Base-by-base conservation (phyloP, 495 filamentous ascomycete species). In the Xanthoparmelia taractica region DNA sequence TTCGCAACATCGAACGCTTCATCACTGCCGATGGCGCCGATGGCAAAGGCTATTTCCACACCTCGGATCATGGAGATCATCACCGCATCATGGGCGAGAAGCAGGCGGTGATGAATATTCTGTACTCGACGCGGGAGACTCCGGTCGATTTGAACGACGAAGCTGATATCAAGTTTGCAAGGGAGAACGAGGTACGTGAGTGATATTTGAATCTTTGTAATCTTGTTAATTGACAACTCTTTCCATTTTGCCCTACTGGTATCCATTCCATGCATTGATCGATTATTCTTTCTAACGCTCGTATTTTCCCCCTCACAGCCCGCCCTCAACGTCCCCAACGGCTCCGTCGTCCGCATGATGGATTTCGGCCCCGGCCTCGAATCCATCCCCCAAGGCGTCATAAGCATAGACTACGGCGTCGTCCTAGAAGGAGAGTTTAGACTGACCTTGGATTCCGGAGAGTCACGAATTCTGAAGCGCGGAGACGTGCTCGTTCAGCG, bases 381-480 rank as follows among this genome's bases (percentile, higher is more conserved):
- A 37, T 54, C 45, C 15, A 40, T 25, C 23, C 36, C 43, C 80
- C 89, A 91, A 63, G 79, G 87, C 1, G 90, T 89, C 6, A 78
- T 84, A 68, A 85, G 80, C 31, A 72, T 92, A 8, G 89, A 91
- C 66, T 91, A 87, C 59, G 87, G 87, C 12, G 80, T 91, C 63
- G 82, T 92, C 29, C 63, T 92, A 25, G 87, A 91, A 69, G 89
- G 88, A 0, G 69, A 80, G 67, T 71, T 87, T n/a, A 82, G 81
- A 68, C 76, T 84, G 71, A 72, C 79, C 8, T 71, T 90, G 12
- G 86, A 89, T 65, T 65, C 71, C 67, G 80, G 87, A 0, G 85
- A 84, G 70, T 73, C 72, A 41, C 70, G 76, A 50, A 66, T 72
- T 7, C 72, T 90, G 78, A 75, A 77, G 67, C 67, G 77, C 3